Conservation (phyloP, 2,329 filamentous ascomycete species). For the Beauveria sp. region DNA sequence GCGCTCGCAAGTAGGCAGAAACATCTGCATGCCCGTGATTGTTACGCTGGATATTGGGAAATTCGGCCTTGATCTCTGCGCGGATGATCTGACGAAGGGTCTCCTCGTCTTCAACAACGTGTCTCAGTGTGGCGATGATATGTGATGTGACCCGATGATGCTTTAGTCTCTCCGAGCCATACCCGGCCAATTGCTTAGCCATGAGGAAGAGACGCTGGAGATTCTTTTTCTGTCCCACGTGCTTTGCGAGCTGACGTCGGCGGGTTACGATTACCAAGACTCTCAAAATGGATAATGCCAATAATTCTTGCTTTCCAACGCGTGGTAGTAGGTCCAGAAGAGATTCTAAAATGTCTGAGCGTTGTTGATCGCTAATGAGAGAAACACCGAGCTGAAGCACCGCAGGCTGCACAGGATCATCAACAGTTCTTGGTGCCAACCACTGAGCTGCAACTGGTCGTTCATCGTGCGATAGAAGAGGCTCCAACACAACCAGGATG, state of each 20-base stretch:
- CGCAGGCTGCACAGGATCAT: constrained; percentile 42
- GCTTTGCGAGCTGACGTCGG: constrained; percentile 63
- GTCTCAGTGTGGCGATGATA: constrained; percentile 80
- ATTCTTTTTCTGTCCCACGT: constrained; percentile 79
- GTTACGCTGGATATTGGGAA: constrained; percentile 49
- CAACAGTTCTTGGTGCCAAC: constrained; percentile 47
- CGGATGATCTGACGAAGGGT: constrained; percentile 88
- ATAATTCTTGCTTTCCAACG: constrained; percentile 76
- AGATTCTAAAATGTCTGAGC: constrained; percentile 62
- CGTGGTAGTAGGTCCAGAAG: constrained; percentile 79
- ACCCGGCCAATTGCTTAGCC: constrained; percentile 82
- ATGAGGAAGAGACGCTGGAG: constrained; percentile 88
- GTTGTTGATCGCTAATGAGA: constrained; percentile 49
- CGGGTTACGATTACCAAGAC: constrained; percentile 85
- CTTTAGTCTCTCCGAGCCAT: constrained; percentile 65
- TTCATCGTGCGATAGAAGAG: constrained; percentile 80
- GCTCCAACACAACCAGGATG: constrained; percentile 82
- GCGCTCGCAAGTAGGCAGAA: constrained; percentile 62
- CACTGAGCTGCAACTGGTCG: constrained; percentile 69
- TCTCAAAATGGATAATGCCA: constrained; percentile 76
- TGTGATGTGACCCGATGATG: constrained; percentile 46
- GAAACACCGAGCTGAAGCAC: constrained; percentile 56
- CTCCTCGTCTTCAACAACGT: constrained; percentile 90
- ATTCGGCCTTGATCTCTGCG: constrained; percentile 73
- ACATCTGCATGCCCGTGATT: constrained; percentile 57